Percentiles rank a stretch among this genome's conserved stretches.
phyloP scores from a whole-genome alignment of 148 eudicot species.

The Fagopyrum esculentum region DNA sequence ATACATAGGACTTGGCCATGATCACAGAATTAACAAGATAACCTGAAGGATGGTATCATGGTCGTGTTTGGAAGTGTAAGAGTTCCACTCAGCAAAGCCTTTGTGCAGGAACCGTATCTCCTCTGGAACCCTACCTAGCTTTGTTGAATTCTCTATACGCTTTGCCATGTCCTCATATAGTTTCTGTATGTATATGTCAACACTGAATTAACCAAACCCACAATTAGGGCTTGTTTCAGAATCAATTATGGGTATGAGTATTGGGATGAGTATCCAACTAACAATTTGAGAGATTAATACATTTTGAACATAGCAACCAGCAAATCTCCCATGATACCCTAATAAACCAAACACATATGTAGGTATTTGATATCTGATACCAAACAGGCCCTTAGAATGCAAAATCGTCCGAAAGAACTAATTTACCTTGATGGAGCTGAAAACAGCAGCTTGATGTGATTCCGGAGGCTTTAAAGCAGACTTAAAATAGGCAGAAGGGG shows the following conservation, averaged over 20 bases:
- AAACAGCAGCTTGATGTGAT: slow-evolving; percentile 20
- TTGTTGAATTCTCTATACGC: slow-evolving; percentile 39
- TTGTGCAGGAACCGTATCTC: slow-evolving; percentile 32
- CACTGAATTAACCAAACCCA: neutral
- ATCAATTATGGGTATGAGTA: neutral
- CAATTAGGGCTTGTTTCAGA: neutral
- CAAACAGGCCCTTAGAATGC: too few relatives aligned
- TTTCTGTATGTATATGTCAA: slow-evolving; percentile 23
- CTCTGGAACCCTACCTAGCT: slow-evolving; percentile 37
- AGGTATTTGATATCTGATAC: neutral
- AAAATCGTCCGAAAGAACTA: neutral
- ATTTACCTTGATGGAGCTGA: slow-evolving; percentile 43
- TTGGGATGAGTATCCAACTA: neutral
- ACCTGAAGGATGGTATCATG: slow-evolving; percentile 83
- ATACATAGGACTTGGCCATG: neutral
- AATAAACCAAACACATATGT: neutral
- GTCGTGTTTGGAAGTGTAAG: slow-evolving; percentile 41
- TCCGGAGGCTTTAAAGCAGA: slow-evolving; percentile 17
- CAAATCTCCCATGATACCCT: neutral
- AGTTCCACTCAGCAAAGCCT: slow-evolving; percentile 70
- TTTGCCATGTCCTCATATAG: slow-evolving; percentile 61
- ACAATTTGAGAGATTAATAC: neutral
- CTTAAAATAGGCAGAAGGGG: slow-evolving; percentile 59
- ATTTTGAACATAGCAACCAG: too few relatives aligned
- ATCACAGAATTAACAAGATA: neutral